phyloP scores from a whole-genome alignment of 139 green algal genomes.

The Helicosporidium sp. region DNA sequence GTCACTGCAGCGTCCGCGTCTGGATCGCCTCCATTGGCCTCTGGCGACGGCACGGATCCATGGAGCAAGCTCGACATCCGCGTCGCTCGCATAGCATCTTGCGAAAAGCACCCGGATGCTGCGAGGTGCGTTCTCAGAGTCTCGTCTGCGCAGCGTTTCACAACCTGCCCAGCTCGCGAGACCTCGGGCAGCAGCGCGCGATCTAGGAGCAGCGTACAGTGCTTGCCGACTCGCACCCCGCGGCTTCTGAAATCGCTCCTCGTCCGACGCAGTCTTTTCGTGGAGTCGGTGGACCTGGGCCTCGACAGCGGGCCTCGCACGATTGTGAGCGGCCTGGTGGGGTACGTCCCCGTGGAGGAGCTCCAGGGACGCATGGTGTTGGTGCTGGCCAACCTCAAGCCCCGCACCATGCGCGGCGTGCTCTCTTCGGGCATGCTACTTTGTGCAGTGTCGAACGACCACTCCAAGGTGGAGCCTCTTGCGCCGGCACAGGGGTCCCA shows the following conservation, averaged over 20 bases:
- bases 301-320: slow-evolving; percentile 48
- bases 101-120: slow-evolving; percentile 57
- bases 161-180: too few relatives aligned
- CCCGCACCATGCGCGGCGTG: slow-evolving; percentile 80
- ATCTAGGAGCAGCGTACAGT: too few relatives aligned
- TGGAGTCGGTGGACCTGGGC: slow-evolving; percentile 85
- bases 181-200: too few relatives aligned
- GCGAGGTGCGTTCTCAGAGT: slow-evolving; percentile 26
- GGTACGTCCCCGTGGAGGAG: slow-evolving; percentile 69
- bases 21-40: too few relatives aligned
- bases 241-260: not conserved
- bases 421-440: slow-evolving; percentile 75
- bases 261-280: slow-evolving; percentile 45
- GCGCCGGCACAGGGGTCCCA: slow-evolving; percentile 44
- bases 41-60: too few relatives aligned
- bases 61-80: slow-evolving; percentile 47
- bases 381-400: slow-evolving; percentile 85
- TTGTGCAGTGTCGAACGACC: slow-evolving; percentile 60
- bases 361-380: slow-evolving; percentile 57
- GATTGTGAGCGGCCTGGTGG: slow-evolving; percentile 76
- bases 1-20: too few relatives aligned
- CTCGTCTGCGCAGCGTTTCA: not conserved
- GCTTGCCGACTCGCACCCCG: not conserved
- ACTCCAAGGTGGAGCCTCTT: slow-evolving; percentile 62
- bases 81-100: slow-evolving; percentile 61